Conservation (phyloP, 106 monocot genomes). For the Amphibolis antarctica region DNA sequence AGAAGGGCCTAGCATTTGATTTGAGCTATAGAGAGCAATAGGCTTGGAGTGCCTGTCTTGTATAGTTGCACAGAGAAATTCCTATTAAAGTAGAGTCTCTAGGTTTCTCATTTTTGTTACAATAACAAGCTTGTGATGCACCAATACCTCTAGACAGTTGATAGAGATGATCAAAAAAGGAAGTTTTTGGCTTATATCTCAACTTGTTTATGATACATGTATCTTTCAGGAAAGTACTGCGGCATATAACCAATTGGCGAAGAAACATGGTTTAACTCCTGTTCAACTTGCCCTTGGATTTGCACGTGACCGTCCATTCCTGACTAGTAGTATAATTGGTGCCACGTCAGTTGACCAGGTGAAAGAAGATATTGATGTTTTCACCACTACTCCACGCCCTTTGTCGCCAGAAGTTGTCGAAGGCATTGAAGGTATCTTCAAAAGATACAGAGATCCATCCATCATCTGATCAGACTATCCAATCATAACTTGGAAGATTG, state of each 20-base stretch:
- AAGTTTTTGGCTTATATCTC: too few relatives aligned
- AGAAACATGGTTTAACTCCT: constrained; percentile 58
- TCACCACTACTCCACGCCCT: constrained; percentile 41
- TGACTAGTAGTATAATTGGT: constrained; percentile 76
- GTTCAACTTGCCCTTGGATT: constrained; percentile 89
- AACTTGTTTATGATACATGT: constrained; percentile 1
- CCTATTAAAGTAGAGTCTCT: too few relatives aligned
- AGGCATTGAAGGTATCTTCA: constrained; percentile 62
- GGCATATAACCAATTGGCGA: constrained; percentile 49
- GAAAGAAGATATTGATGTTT: constrained; percentile 82
- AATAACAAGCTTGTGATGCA: too few relatives aligned
- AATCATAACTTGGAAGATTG: neutral
- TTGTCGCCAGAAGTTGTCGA: constrained; percentile 45
- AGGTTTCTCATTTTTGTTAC: too few relatives aligned
- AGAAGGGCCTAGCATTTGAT: too few relatives aligned
- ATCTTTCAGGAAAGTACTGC: constrained; percentile 60
- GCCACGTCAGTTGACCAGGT: constrained; percentile 79
- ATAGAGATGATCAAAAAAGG: too few relatives aligned
- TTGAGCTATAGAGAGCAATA: too few relatives aligned
- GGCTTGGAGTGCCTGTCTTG: too few relatives aligned
- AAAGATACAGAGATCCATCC: constrained; percentile 68
- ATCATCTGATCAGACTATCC: neutral
- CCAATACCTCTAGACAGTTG: too few relatives aligned
- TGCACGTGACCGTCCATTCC: constrained; percentile 64
- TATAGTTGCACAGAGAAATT: too few relatives aligned